phyloP scores from a whole-genome alignment of 2,329 filamentous ascomycete species.

The Alternaria ethzedia region DNA sequence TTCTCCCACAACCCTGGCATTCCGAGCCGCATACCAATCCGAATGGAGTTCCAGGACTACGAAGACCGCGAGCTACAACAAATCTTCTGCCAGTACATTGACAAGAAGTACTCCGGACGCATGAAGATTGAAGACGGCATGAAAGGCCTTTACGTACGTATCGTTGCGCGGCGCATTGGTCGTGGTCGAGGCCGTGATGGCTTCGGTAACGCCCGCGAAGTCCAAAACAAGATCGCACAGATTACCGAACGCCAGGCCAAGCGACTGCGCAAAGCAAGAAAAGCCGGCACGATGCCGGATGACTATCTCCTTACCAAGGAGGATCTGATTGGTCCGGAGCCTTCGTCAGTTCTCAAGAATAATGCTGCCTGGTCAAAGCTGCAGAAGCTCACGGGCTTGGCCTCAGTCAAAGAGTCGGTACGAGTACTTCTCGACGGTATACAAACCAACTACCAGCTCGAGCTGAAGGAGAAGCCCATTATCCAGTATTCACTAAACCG shows the following conservation, averaged over 20 bases:
- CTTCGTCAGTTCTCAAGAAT: slow-evolving; percentile 57
- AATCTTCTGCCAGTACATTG: slow-evolving; percentile 65
- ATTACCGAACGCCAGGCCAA: slow-evolving; percentile 66
- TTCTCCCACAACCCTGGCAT: slow-evolving; percentile 77
- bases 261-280: slow-evolving; percentile 60
- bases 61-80: slow-evolving; percentile 66
- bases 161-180: slow-evolving; percentile 67
- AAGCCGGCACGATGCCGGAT: slow-evolving; percentile 53
- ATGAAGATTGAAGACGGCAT: slow-evolving; percentile 60
- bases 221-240: slow-evolving; percentile 66
- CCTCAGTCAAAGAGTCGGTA: slow-evolving; percentile 67
- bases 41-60: slow-evolving; percentile 74
- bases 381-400: slow-evolving; percentile 64
- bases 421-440: slow-evolving; percentile 66
- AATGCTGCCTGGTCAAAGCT: slow-evolving; percentile 66
- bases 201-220: slow-evolving; percentile 74
- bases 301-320: slow-evolving; percentile 68
- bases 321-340: slow-evolving; percentile 75
- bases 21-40: slow-evolving; percentile 70
- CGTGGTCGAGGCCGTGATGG: slow-evolving; percentile 67
- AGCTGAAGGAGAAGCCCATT: slow-evolving; percentile 65
- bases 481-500: slow-evolving; percentile 70
- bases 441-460: slow-evolving; percentile 68
- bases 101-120: slow-evolving; percentile 42
- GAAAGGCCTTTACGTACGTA: slow-evolving; percentile 67